Conservation (phyloP, 2,329 filamentous ascomycete genomes). For the Nemania sp. region DNA sequence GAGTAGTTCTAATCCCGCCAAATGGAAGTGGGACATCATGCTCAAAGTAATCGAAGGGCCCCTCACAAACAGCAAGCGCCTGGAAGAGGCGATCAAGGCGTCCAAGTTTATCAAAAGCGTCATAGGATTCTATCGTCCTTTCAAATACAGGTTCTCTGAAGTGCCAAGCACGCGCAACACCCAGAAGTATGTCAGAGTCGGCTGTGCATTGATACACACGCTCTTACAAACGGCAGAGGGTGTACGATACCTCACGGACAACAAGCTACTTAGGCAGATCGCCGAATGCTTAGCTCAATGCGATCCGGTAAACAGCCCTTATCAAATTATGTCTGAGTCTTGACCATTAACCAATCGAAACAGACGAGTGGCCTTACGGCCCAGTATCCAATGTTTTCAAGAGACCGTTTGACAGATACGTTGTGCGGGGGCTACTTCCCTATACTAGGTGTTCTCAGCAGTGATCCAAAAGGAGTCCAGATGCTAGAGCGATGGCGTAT, state of each 20-base stretch:
- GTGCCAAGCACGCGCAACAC: conserved; percentile 89
- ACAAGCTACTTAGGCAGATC: conserved; percentile 90
- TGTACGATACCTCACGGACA: conserved; percentile 81
- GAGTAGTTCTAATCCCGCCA: conserved; percentile 85
- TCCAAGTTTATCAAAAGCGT: conserved; percentile 96
- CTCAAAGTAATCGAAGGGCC: conserved; percentile 91
- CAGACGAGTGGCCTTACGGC: conserved; percentile 76
- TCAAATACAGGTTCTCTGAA: conserved; percentile 94
- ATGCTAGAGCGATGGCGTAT: conserved; percentile 97
- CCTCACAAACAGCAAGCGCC: conserved; percentile 82
- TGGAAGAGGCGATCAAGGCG: conserved; percentile 92
- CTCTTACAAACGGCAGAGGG: conserved; percentile 86
- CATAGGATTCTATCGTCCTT: conserved; percentile 92
- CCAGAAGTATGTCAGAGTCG: conserved; percentile 89
- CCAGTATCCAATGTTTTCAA: conserved; percentile 85
- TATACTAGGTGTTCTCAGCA: conserved; percentile 85
- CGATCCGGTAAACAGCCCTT: conserved; percentile 68
- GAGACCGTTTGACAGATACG: conserved; percentile 80
- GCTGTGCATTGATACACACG: conserved; percentile 85
- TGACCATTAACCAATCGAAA: conserved; percentile 26
- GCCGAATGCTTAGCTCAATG: conserved; percentile 95
- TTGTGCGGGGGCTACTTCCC: conserved; percentile 92
- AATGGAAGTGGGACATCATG: conserved; percentile 98
- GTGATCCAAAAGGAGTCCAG: conserved; percentile 78
- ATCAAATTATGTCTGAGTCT: not conserved